Evolutionary conservation across 148 eudicot species (phyloP), one percentile per base, ranked within the genome.

Genomic region (Chenopodium berlandieri): DNA sequence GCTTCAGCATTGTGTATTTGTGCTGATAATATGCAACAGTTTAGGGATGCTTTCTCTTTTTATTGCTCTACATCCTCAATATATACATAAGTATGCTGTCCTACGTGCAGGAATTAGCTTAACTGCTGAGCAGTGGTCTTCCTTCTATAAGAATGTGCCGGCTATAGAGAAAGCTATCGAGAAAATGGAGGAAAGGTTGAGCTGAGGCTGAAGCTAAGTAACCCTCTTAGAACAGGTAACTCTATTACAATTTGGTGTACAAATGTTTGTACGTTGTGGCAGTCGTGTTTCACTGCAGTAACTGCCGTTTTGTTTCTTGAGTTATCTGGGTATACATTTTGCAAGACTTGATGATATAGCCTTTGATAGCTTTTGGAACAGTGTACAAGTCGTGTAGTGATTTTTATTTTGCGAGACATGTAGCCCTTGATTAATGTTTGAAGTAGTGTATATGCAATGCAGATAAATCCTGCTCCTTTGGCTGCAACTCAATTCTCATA

Each of bases 81-180:
- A n/a, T 74, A 50, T 74, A 1, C 22, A 50, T 74, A 17, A 34
- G 30, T 7, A 1, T 1, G 3, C 30, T 50, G 37, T 50, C 5
- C 27, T 23, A 47, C 66, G 52, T 73, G 47, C 84, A 95, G 98
- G 97, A 54, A 95, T 95, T 81, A 92, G 97, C 90, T 88, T 95
- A 90, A 88, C 97, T 6, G 73, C 93, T 30, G 97, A 92, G 74
- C 98, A 95, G 82, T 95, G 98, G 98, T 80, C 91, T 17, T 7
- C 89, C 46, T 92, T 95, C 86, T 87, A 78, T 79, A 91, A 95
- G 89, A 92, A 88, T 76, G 86, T 93, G 70, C 93, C 98, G 78
- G 93, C 85, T 62, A 92, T 95, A 71, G 97, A 95, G 84, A 83
- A 93, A 81, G 98, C 98, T 75, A 93, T 95, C 82, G 77, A 72